Evolutionary conservation across 2,329 filamentous ascomycete species (phyloP).

Genomic region (Epicoccum nigrum): DNA sequence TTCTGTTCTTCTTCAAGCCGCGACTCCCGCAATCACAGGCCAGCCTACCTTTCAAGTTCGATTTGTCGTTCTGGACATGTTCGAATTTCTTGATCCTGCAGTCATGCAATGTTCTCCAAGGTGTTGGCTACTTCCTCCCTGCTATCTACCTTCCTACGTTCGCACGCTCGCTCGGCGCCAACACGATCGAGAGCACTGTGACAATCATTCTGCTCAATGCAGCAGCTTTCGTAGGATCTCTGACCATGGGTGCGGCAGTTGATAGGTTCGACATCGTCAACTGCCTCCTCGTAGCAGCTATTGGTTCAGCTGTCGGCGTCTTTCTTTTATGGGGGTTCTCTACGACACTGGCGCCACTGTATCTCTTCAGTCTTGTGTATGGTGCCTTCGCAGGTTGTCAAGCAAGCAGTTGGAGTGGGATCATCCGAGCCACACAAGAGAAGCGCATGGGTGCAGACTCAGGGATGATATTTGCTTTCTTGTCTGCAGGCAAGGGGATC

Average conservation of each 20-base stretch:
- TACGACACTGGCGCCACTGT: conserved; percentile 49
- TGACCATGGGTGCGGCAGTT: conserved; percentile 48
- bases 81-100: conserved; percentile 48
- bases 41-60: conserved; percentile 35
- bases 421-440: conserved; percentile 51
- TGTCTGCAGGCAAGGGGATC: conserved; percentile 58
- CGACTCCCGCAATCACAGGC: conserved; percentile 51
- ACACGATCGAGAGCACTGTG: conserved; percentile 43
- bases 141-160: conserved; percentile 52
- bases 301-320: conserved; percentile 45
- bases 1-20: conserved; percentile 53
- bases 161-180: conserved; percentile 47
- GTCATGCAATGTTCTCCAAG: conserved; percentile 50
- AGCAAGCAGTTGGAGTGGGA: conserved; percentile 52
- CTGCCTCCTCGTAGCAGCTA: conserved; percentile 46
- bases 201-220: conserved; percentile 50
- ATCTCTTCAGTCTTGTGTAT: conserved; percentile 52
- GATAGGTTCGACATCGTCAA: conserved; percentile 50
- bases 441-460: conserved; percentile 50
- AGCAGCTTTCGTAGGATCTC: conserved; percentile 45
- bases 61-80: conserved; percentile 49
- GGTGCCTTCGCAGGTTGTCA: conserved; percentile 51
- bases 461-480: conserved; percentile 56
- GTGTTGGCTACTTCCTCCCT: conserved; percentile 54
- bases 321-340: conserved; percentile 56